These are phyloP conservation scores for Strobilomyces echinocephalus DNA, from an alignment of 768 basidiomycete genomes.

Conservation along the genomic window DNA sequence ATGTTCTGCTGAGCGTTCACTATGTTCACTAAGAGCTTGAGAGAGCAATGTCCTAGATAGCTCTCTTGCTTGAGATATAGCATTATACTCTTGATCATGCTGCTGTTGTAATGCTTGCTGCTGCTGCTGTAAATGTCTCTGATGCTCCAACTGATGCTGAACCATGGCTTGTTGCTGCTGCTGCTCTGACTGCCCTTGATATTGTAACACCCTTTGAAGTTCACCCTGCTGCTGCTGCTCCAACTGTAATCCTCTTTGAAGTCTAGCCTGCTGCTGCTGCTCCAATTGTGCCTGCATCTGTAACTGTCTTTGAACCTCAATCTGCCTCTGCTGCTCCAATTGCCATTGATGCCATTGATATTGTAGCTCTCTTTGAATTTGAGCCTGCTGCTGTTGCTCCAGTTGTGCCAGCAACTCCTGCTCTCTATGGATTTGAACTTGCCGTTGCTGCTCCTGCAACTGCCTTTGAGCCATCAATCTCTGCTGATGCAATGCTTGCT, in stretches of 20 bases:
- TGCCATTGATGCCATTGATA: neutral
- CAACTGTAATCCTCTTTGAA: neutral
- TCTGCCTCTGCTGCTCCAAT: neutral
- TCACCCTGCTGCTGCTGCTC: neutral
- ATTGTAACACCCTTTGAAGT: neutral
- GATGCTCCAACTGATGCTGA: neutral
- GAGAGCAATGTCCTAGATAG: neutral
- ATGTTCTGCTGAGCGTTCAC: neutral
- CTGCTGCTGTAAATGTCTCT: neutral
- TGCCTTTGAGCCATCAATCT: neutral
- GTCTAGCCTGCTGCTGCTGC: neutral
- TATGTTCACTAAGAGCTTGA: neutral
- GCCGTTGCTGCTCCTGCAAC: no score
- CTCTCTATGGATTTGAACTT: no score
- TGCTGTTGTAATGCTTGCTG: neutral
- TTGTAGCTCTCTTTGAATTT: neutral
- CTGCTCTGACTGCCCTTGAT: neutral
- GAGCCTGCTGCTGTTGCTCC: neutral
- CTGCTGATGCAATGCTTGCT: neutral
- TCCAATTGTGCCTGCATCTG: neutral
- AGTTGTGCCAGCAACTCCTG: neutral
- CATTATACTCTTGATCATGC: neutral
- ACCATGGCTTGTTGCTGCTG: neutral
- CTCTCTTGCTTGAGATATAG: neutral
- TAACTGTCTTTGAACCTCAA: neutral